Evolutionary conservation across 2,329 filamentous ascomycete genomes (phyloP).

Genomic region (Purpureocillium takamizusanense): DNA sequence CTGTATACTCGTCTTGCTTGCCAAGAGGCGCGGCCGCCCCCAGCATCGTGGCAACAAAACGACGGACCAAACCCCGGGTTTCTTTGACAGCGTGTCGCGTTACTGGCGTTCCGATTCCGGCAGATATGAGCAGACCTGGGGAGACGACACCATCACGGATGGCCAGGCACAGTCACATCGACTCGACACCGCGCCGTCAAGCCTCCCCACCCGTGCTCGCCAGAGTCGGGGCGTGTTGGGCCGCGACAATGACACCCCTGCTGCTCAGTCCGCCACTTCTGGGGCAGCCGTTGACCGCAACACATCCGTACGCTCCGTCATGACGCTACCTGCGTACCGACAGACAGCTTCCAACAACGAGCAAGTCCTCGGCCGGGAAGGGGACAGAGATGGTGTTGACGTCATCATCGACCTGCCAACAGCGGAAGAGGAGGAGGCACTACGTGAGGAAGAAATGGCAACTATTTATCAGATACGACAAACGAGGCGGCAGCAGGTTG

Average conservation of each 20-base stretch:
- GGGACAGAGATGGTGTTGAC: slow-evolving; percentile 86
- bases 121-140: slow-evolving; percentile 21
- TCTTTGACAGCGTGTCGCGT: background rate
- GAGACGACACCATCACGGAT: slow-evolving; percentile 15
- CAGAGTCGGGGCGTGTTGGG: too few relatives aligned
- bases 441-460: slow-evolving; percentile 88
- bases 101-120: background rate
- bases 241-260: slow-evolving; percentile 8
- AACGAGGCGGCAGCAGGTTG: slow-evolving; percentile 64
- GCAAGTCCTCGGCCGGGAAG: slow-evolving; percentile 76
- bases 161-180: slow-evolving; percentile 13
- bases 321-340: slow-evolving; percentile 84
- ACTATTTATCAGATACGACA: slow-evolving; percentile 81
- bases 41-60: background rate
- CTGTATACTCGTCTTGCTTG: background rate
- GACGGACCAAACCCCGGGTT: background rate
- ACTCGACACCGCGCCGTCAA: slow-evolving; percentile 4
- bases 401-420: slow-evolving; percentile 80
- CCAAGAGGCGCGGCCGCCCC: slow-evolving; percentile 5
- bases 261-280: slow-evolving; percentile 17
- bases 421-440: slow-evolving; percentile 64
- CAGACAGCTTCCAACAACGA: slow-evolving; percentile 65
- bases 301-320: slow-evolving; percentile 83
- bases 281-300: slow-evolving; percentile 59
- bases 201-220: background rate